Conservation (phyloP, 2,329 filamentous ascomycete species). For the Sodiomyces alkalinus region DNA sequence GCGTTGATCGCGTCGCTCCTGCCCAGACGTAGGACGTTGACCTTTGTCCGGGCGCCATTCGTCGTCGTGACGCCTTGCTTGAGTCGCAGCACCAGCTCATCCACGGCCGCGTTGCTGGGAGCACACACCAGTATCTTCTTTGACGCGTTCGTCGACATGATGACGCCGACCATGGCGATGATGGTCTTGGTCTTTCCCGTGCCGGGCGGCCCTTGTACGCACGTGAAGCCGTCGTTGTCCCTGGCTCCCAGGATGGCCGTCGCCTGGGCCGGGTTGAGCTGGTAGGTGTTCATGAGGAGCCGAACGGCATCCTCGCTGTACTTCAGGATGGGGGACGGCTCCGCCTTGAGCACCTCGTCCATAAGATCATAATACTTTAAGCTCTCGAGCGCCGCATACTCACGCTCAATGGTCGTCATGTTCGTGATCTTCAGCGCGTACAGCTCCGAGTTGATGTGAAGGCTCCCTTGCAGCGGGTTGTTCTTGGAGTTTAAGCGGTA, state of each 20-base stretch:
- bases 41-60: slow-evolving; percentile 54
- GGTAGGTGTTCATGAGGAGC: slow-evolving; percentile 59
- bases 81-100: slow-evolving; percentile 85
- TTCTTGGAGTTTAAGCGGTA: slow-evolving; percentile 63
- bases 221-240: slow-evolving; percentile 91
- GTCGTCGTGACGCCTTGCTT: slow-evolving; percentile 73
- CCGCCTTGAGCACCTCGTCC: slow-evolving; percentile 77
- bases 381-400: slow-evolving; percentile 82
- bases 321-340: slow-evolving; percentile 73
- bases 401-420: slow-evolving; percentile 86
- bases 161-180: slow-evolving; percentile 81
- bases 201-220: slow-evolving; percentile 90
- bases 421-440: slow-evolving; percentile 76
- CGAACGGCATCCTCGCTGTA: slow-evolving; percentile 63
- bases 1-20: slow-evolving; percentile 85
- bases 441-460: slow-evolving; percentile 56
- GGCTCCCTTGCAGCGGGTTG: slow-evolving; percentile 42
- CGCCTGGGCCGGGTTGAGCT: slow-evolving; percentile 77
- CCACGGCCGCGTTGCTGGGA: slow-evolving; percentile 96
- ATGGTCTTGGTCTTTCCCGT: slow-evolving; percentile 99
- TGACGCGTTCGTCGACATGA: slow-evolving; percentile 57
- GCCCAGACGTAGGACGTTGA: slow-evolving; percentile 82
- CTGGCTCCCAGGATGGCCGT: slow-evolving; percentile 82
- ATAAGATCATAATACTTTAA: slow-evolving; percentile 93
- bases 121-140: slow-evolving; percentile 94